These are phyloP conservation scores for Parietichytrium sp. DNA, from an alignment of 108 stramenopile genomes.

Conservation along the genomic window DNA sequence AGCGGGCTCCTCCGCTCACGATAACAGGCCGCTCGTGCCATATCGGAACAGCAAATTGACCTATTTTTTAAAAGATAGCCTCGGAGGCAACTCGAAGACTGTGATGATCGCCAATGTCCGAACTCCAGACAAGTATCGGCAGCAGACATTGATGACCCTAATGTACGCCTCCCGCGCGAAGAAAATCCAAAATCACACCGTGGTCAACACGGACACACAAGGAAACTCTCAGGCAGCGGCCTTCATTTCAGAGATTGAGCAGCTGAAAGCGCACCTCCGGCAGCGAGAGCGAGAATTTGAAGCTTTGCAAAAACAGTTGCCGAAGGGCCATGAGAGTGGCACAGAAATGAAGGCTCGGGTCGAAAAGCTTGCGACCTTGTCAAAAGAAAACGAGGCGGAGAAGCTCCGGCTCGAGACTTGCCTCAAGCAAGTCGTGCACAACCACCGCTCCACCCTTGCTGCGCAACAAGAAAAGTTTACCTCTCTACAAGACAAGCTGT, in stretches of 20 bases:
- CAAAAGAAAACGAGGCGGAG: constrained; percentile 49
- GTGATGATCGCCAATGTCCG: constrained; percentile 91
- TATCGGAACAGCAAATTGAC: constrained; percentile 99
- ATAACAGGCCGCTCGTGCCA: constrained; percentile 85
- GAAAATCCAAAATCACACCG: constrained; percentile 96
- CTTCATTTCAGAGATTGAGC: constrained; percentile 50
- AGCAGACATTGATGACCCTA: constrained; percentile 94
- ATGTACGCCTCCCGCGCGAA: constrained; percentile 98
- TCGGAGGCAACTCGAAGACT: constrained; percentile 89
- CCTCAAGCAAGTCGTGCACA: constrained; percentile 50
- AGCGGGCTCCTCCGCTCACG: constrained; percentile 50
- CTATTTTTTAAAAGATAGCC: constrained; percentile 91
- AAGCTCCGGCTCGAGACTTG: constrained; percentile 52
- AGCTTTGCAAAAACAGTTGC: constrained; percentile 31
- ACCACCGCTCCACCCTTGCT: constrained; percentile 49
- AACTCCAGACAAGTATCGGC: constrained; percentile 92
- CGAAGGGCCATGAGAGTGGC: constrained; percentile 45
- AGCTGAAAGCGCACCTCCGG: constrained; percentile 45
- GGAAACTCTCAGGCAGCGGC: constrained; percentile 52
- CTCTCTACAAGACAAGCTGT: constrained; percentile 48
- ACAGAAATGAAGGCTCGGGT: constrained; percentile 37
- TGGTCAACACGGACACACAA: constrained; percentile 94
- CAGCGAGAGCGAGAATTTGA: constrained; percentile 48
- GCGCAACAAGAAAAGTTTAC: constrained; percentile 50
- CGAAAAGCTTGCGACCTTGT: constrained; percentile 43